These are phyloP conservation scores for Malus sieversii DNA, from an alignment of 306 rosid species.

Conservation along the genomic window DNA sequence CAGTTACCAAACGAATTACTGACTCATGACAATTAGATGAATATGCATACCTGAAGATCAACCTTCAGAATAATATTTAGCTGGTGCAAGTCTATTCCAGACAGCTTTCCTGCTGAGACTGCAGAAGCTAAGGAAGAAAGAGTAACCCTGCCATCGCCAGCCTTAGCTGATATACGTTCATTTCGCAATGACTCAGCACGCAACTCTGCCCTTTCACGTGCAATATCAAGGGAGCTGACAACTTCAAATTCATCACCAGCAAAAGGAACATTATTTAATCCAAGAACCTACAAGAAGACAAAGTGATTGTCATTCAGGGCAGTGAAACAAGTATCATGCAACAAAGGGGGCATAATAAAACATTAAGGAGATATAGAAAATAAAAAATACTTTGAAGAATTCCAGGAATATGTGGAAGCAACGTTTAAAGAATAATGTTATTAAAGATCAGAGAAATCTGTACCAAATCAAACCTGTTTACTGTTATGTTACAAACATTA, in stretches of 20 bases:
- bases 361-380: neutral
- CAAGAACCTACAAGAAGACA: slow-evolving; percentile 53
- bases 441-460: neutral
- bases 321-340: neutral
- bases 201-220: slow-evolving; percentile 84
- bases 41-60: slow-evolving; percentile 82
- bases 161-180: slow-evolving; percentile 91
- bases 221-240: slow-evolving; percentile 72
- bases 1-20: slow-evolving; percentile 1
- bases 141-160: slow-evolving; percentile 94
- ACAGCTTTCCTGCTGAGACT: slow-evolving; percentile 66
- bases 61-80: slow-evolving; percentile 85
- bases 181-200: slow-evolving; percentile 64
- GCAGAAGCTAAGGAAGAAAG: slow-evolving; percentile 99
- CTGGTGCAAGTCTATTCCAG: slow-evolving; percentile 96
- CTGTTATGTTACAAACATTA: neutral
- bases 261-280: slow-evolving; percentile 79
- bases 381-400: neutral
- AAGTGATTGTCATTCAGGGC: slow-evolving; percentile 10
- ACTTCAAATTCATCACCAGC: slow-evolving; percentile 97
- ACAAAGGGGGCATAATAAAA: neutral
- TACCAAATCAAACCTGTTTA: neutral
- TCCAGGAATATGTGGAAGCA: neutral
- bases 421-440: neutral
- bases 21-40: slow-evolving; percentile 1